Evolutionary conservation across 2,329 filamentous ascomycete genomes (phyloP), one percentile per base, ranked within the genome.

Genomic region (Paracorniculantispora psalliotae): DNA sequence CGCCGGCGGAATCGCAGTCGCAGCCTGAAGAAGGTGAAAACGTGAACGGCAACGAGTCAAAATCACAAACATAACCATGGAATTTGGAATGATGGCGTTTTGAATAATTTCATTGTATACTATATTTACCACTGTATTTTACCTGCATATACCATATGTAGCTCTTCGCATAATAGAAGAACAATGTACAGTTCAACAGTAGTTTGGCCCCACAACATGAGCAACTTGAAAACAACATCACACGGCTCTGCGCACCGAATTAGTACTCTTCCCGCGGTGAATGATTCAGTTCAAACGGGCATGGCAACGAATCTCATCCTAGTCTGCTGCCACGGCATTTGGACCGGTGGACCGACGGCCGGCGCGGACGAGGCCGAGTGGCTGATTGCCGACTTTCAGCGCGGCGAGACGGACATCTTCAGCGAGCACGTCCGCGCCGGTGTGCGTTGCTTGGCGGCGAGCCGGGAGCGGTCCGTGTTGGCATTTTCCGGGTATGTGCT

Each of bases 251-350:
- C n/a, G n/a, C n/a, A n/a, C n/a, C n/a, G n/a, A n/a, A n/a, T n/a
- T n/a, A n/a, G n/a, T n/a, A n/a, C n/a, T n/a, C n/a, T n/a, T n/a
- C n/a, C n/a, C n/a, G n/a, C n/a, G n/a, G n/a, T n/a, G n/a, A n/a
- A n/a, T n/a, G n/a, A n/a, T n/a, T n/a, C n/a, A n/a, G n/a, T n/a
- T n/a, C n/a, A 37, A 15, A 5, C 10, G 12, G 10, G 17, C 41
- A 48, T 48, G 46, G 25, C 25, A 28, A 73, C 75, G 5, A 81
- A 90, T 63, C 80, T 96, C 12, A 83, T 96, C 54, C 75, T 96
- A 50, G 88, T 96, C 53, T 94, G 91, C 76, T 92, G 91, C 70
- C 91, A 96, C 73, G 89, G 85, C 28, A 90, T 93, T 60, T 96
- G 89, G 79, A 73, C 79, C 15, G 86, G 86, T 26, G 84, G 85